These are phyloP conservation scores for Rhexocercosporidium sp. DNA, from an alignment of 2,329 filamentous ascomycete genomes.

Conservation along the genomic window DNA sequence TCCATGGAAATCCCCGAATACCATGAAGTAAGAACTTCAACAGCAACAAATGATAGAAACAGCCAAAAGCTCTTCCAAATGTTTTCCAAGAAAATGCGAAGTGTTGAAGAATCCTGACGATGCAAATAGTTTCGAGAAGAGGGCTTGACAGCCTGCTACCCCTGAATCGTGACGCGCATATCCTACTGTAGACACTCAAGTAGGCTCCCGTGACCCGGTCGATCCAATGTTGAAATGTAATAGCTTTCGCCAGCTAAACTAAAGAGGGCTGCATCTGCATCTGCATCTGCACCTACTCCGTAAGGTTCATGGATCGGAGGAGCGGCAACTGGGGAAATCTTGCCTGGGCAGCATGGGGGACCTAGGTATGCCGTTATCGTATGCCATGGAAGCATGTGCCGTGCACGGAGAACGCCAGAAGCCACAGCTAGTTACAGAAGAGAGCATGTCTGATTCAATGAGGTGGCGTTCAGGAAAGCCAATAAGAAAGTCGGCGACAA, in stretches of 20 bases:
- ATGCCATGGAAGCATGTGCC: background rate
- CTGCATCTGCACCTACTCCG: no score
- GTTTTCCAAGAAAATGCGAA: no score
- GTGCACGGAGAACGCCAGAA: no score
- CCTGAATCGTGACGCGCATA: slow-evolving; percentile 8
- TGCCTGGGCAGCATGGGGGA: no score
- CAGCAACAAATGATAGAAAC: no score
- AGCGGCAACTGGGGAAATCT: background rate
- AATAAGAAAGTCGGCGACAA: background rate
- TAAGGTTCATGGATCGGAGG: background rate
- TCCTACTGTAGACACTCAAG: background rate
- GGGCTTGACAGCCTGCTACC: background rate
- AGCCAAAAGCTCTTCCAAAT: no score
- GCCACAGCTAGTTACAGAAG: background rate
- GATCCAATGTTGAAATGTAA: slow-evolving; percentile 1
- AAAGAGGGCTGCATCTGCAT: background rate
- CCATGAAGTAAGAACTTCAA: background rate
- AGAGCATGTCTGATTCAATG: background rate
- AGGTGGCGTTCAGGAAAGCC: background rate
- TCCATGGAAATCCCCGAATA: background rate
- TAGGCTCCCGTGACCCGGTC: background rate
- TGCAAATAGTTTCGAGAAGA: no score
- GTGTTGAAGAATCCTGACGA: no score
- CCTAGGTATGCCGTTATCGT: no score
- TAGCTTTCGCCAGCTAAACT: background rate